Conservation (phyloP, 192 early-diverging fungal genomes). For the Cetraspora pellucida region DNA sequence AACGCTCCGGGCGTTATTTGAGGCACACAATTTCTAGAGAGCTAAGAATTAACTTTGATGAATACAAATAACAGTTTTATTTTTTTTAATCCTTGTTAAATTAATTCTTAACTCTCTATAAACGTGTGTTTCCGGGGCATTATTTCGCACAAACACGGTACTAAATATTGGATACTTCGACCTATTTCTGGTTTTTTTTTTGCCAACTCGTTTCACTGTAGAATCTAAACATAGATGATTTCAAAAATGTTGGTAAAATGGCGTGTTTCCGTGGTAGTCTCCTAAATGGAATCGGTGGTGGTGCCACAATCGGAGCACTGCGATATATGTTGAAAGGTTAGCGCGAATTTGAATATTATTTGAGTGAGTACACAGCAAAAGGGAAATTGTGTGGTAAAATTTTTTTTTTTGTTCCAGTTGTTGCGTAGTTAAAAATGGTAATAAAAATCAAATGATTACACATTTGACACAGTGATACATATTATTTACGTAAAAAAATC, state of each 20-base stretch:
- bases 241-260: slow-evolving; percentile 45
- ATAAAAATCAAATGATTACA: neutral
- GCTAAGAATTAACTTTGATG: no score
- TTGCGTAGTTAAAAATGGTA: neutral
- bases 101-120: no score
- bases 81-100: no score
- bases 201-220: slow-evolving; percentile 14
- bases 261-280: slow-evolving; percentile 49
- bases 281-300: slow-evolving; percentile 48
- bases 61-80: no score
- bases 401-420: neutral
- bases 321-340: slow-evolving; percentile 44
- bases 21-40: no score
- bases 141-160: no score
- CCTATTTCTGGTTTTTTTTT: neutral
- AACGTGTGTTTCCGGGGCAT: no score
- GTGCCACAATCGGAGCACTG: slow-evolving; percentile 40
- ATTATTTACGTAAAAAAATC: no score
- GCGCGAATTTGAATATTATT: neutral
- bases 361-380: no score
- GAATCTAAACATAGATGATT: slow-evolving; percentile 46
- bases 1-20: no score
- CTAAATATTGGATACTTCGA: neutral
- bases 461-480: neutral
- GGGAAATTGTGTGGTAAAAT: neutral